Evolutionary conservation across 306 rosid genomes (phyloP).

Genomic region (Vigna trinervia): DNA sequence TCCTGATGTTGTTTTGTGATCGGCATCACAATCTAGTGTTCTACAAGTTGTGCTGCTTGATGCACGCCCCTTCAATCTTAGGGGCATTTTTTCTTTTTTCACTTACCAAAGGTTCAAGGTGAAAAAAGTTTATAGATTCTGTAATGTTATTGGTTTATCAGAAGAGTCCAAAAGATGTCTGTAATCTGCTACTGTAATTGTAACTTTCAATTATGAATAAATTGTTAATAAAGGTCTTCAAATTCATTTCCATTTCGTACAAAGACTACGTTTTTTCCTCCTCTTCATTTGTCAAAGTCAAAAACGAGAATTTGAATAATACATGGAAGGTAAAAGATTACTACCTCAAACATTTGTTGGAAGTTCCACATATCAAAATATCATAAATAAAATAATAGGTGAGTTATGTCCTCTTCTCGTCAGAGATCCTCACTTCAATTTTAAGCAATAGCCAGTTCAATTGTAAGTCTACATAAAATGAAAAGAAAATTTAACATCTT

Average conservation of each 20-base stretch:
- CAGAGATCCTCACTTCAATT: neutral
- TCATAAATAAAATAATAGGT: neutral
- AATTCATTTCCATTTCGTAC: neutral
- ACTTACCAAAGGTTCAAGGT: conserved; percentile 39
- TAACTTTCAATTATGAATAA: conserved; percentile 14
- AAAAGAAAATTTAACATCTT: neutral
- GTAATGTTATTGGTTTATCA: conserved; percentile 21
- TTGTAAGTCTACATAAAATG: neutral
- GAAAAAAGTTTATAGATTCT: conserved; percentile 41
- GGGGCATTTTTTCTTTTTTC: conserved; percentile 44
- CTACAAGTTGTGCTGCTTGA: neutral
- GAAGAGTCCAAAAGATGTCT: conserved; percentile 35
- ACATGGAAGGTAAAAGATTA: neutral
- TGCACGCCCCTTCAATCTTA: neutral
- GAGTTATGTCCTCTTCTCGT: neutral
- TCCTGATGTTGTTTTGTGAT: conserved; percentile 32
- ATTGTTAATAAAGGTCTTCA: conserved; percentile 17
- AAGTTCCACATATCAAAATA: neutral
- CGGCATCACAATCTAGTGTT: neutral
- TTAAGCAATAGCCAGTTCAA: neutral
- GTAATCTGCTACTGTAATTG: conserved; percentile 35
- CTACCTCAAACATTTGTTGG: neutral
- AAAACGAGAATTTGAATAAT: neutral
- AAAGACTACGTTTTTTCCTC: neutral
- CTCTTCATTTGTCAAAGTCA: neutral